Evolutionary conservation across 148 eudicot genomes (phyloP).

Genomic region (Camellia sinensis): DNA sequence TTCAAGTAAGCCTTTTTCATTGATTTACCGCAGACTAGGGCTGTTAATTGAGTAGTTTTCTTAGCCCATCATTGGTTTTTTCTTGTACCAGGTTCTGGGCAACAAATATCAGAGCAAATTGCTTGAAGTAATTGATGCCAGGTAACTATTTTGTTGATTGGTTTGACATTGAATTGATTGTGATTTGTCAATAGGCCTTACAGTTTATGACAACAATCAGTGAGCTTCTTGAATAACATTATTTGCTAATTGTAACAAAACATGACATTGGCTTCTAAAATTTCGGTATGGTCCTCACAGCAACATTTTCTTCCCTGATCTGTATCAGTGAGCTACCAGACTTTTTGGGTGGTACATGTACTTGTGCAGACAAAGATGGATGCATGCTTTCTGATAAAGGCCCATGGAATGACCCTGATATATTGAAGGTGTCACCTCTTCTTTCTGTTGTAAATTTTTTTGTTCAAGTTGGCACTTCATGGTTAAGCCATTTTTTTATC

Average conservation of each 20-base stretch:
- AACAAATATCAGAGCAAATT: conserved; percentile 89
- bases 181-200: background rate
- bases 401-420: conserved; percentile 89
- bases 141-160: conserved; percentile 36
- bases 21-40: background rate
- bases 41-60: background rate
- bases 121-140: conserved; percentile 84
- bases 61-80: conserved; percentile 14
- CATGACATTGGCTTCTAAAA: background rate
- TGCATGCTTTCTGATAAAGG: conserved; percentile 89
- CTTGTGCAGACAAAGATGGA: conserved; percentile 75
- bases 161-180: conserved; percentile 33
- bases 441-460: conserved; percentile 5
- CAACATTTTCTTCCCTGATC: conserved; percentile 2
- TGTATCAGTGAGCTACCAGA: conserved; percentile 81
- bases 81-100: conserved; percentile 62
- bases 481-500: background rate
- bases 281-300: background rate
- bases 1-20: conserved; percentile 52
- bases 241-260: background rate
- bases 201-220: background rate
- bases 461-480: background rate
- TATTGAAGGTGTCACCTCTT: conserved; percentile 54
- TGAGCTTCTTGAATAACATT: background rate
- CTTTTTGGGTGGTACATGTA: conserved; percentile 82